phyloP scores from a whole-genome alignment of 306 rosid species.

The Vigna reflexopilosa region DNA sequence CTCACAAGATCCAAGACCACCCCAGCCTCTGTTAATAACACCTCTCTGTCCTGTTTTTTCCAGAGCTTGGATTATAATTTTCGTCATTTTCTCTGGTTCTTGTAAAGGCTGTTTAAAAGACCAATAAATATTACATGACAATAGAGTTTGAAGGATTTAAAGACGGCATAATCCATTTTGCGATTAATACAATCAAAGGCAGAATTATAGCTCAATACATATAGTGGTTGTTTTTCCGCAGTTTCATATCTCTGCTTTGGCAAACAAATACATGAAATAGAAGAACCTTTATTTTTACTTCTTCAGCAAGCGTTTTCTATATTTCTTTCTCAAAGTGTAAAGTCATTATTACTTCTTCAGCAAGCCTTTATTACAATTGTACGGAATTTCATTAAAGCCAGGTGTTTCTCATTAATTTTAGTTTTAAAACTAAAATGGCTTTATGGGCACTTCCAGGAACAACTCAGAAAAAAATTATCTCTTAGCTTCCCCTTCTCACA shows the following conservation, averaged over 20 bases:
- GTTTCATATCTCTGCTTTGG: slow-evolving; percentile 25
- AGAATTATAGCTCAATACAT: slow-evolving; percentile 13
- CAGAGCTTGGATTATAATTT: slow-evolving; percentile 76
- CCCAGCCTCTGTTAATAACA: slow-evolving; percentile 95
- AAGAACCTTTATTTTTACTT: slow-evolving; percentile 29
- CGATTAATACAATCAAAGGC: slow-evolving; percentile 7
- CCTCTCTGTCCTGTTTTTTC: slow-evolving; percentile 86
- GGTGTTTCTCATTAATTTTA: slow-evolving; percentile 17
- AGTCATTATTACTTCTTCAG: slow-evolving; percentile 18
- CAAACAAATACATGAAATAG: slow-evolving; percentile 6
- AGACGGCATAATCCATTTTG: slow-evolving; percentile 5
- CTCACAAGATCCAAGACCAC: slow-evolving; percentile 93
- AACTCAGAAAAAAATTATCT: slow-evolving; percentile 15
- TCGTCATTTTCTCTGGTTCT: slow-evolving; percentile 81
- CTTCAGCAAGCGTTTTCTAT: not conserved
- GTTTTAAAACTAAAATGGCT: not conserved
- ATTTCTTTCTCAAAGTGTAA: slow-evolving; percentile 12
- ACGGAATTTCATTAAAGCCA: slow-evolving; percentile 26
- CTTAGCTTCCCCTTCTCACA: slow-evolving; percentile 25
- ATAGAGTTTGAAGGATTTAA: slow-evolving; percentile 26
- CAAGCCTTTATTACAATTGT: slow-evolving; percentile 3
- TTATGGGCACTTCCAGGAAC: not conserved
- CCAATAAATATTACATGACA: slow-evolving; percentile 29
- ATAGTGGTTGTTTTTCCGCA: slow-evolving; percentile 14
- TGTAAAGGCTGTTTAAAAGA: slow-evolving; percentile 71